Evolutionary conservation across 2,329 filamentous ascomycete species (phyloP).

Genomic region (Pseudogymnoascus verrucosus): DNA sequence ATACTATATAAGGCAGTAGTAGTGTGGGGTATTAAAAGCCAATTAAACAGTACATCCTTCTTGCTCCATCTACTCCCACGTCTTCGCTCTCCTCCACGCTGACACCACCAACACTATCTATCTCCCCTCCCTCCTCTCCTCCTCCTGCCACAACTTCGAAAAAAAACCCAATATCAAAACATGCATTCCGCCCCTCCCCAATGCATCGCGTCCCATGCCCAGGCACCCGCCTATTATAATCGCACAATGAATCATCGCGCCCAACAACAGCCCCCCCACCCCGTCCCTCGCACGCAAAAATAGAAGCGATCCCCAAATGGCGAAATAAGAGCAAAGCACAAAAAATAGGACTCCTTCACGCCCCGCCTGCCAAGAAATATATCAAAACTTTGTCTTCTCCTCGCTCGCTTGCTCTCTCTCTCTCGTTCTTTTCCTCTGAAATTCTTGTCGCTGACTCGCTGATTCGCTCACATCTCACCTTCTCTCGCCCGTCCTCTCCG

Average conservation of each 20-base stretch:
- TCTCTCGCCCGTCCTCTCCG: conserved; percentile 70
- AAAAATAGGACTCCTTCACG: conserved; percentile 8
- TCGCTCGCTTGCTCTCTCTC: not conserved
- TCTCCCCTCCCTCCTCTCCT: not conserved
- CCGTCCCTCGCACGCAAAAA: not conserved
- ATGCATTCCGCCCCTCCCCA: conserved; percentile 5
- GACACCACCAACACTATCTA: not conserved
- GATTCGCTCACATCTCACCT: conserved; percentile 36
- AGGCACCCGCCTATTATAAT: conserved; percentile 6
- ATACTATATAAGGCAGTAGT: conserved; percentile 8
- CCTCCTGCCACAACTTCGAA: not conserved
- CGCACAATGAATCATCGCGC: conserved; percentile 1
- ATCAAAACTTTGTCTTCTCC: conserved; percentile 7
- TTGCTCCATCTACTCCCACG: not conserved
- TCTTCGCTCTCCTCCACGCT: not conserved
- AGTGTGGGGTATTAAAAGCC: conserved; percentile 8
- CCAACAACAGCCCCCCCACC: not conserved
- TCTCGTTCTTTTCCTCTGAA: not conserved
- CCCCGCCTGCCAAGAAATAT: conserved; percentile 8
- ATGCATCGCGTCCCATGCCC: conserved; percentile 8
- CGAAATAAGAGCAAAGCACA: conserved; percentile 3
- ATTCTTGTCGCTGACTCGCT: not conserved
- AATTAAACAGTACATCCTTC: conserved; percentile 8
- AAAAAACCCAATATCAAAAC: not conserved
- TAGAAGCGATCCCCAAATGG: not conserved